Conservation (phyloP, 2,329 filamentous ascomycete species). For the Rugonectria rugulosa region DNA sequence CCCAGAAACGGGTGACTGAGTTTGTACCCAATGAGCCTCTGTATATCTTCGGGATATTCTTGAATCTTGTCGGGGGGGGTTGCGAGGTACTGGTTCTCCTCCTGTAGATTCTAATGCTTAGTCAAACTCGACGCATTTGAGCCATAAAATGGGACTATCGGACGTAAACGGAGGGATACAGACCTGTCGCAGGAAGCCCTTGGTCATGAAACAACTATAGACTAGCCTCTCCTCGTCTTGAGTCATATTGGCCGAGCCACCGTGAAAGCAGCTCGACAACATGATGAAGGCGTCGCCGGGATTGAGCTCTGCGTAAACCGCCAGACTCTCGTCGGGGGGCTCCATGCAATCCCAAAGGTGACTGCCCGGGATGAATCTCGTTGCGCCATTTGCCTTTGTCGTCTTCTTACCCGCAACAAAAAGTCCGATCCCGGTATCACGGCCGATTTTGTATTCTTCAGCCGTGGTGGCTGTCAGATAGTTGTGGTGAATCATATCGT, state of each 20-base stretch:
- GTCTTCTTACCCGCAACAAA: conserved; percentile 6
- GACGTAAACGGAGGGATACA: neutral
- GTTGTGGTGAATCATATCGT: conserved; percentile 1
- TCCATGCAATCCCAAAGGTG: conserved; percentile 7
- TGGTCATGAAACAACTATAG: conserved; percentile 4
- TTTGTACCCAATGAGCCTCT: neutral
- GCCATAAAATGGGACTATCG: neutral
- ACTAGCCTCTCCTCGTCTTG: conserved; percentile 3
- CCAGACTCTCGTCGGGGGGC: neutral
- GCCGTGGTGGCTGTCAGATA: neutral
- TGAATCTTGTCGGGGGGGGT: neutral
- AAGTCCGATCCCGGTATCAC: conserved; percentile 1
- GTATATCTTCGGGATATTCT: neutral
- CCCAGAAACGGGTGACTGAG: neutral
- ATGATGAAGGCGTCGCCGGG: conserved; percentile 12
- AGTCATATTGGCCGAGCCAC: conserved; percentile 6
- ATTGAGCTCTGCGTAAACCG: conserved; percentile 2
- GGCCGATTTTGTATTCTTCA: neutral
- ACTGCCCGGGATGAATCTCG: conserved; percentile 7
- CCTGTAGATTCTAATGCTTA: too few relatives aligned
- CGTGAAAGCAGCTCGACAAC: conserved; percentile 8
- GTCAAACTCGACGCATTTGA: too few relatives aligned
- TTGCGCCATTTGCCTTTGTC: conserved; percentile 12
- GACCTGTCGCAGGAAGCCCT: neutral
- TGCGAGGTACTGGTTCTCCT: neutral